These are phyloP conservation scores for Alternaria atra DNA, from an alignment of 2,329 filamentous ascomycete species.

Conservation along the genomic window DNA sequence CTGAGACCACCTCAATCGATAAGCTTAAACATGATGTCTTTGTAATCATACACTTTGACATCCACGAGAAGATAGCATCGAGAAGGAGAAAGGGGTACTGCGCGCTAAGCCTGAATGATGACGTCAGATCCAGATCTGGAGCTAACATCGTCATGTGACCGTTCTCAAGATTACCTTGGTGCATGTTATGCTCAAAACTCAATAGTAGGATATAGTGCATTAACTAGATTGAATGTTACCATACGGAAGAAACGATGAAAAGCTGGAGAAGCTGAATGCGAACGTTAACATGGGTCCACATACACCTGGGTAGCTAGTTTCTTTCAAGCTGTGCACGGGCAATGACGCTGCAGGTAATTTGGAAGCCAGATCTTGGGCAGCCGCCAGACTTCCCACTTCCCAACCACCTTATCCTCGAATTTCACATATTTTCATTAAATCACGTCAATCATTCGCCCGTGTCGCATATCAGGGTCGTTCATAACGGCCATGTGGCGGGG, in stretches of 20 bases:
- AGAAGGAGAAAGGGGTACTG: neutral
- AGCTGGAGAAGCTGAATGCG: neutral
- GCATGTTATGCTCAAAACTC: neutral
- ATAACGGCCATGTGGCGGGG: constrained; percentile 2
- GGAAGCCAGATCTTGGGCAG: neutral
- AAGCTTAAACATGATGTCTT: neutral
- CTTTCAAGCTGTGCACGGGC: neutral
- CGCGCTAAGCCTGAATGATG: neutral
- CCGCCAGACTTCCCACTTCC: neutral
- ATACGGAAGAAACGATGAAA: neutral
- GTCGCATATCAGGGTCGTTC: neutral
- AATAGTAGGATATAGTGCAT: neutral
- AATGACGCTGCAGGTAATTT: neutral
- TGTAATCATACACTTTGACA: too few relatives aligned
- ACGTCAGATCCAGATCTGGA: neutral
- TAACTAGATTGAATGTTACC: neutral
- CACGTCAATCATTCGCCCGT: neutral
- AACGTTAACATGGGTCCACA: neutral
- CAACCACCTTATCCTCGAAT: neutral
- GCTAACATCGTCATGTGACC: neutral
- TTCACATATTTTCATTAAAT: neutral
- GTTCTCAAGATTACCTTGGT: neutral
- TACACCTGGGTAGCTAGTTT: neutral
- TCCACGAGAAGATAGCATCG: neutral
- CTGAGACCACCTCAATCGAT: neutral